phyloP scores from a whole-genome alignment of 495 filamentous ascomycete species.

The Acidomyces sp. region DNA sequence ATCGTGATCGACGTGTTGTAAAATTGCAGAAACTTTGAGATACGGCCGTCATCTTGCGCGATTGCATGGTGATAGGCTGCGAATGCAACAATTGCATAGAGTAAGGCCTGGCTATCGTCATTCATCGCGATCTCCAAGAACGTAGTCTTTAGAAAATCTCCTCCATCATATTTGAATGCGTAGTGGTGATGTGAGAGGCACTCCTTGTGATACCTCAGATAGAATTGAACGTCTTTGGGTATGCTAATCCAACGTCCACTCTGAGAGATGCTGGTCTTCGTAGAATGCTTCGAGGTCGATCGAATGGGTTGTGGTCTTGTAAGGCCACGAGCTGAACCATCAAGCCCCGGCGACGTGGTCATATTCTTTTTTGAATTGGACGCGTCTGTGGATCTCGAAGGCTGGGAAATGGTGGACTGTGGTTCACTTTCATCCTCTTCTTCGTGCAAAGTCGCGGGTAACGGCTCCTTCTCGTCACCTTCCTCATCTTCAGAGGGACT shows the following conservation, averaged over 20 bases:
- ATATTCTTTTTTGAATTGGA: not conserved
- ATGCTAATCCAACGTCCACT: conserved; percentile 35
- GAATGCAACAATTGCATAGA: conserved; percentile 85
- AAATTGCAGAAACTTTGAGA: conserved; percentile 73
- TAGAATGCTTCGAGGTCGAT: conserved; percentile 5
- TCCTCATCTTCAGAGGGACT: conserved; percentile 42
- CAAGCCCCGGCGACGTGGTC: conserved; percentile 1
- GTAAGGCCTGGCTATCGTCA: conserved; percentile 54
- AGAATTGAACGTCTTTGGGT: conserved; percentile 57
- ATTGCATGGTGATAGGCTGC: conserved; percentile 76
- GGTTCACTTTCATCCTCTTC: conserved; percentile 20
- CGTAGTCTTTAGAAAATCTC: conserved; percentile 57
- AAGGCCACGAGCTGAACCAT: not conserved
- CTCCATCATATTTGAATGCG: conserved; percentile 51
- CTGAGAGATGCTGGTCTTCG: conserved; percentile 8
- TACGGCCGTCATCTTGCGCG: conserved; percentile 49
- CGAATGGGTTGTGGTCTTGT: conserved; percentile 3
- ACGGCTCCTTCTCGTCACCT: conserved; percentile 37
- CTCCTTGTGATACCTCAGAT: conserved; percentile 63
- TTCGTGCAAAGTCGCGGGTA: conserved; percentile 55
- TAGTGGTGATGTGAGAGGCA: conserved; percentile 71
- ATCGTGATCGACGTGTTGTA: conserved; percentile 77
- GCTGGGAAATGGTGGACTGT: conserved; percentile 3
- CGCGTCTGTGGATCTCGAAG: not conserved
- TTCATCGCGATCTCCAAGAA: conserved; percentile 59